Base-by-base conservation (phyloP, 352 stramenopile genomes). In the Globisporangium parvum region DNA sequence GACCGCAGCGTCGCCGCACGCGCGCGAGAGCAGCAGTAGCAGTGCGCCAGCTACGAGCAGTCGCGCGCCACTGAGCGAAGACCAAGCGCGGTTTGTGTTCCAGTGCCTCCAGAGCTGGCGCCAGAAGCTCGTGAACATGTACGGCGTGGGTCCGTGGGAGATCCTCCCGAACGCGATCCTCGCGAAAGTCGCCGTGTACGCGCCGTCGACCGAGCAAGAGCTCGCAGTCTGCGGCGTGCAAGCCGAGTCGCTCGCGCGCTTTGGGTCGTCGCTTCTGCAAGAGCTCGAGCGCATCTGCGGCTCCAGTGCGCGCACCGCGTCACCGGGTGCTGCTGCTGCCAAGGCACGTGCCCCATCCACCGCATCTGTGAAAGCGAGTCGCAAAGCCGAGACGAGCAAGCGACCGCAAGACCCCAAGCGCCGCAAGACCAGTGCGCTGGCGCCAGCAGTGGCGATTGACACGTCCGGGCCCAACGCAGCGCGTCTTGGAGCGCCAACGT, bases 101-200 rank as follows among this genome's bases (percentile, higher is more conserved):
- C 76, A 80, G 47, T 82, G 80, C 53, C 59, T 92, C 41, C 82
- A 92, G 65, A 80, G 64, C 23, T 92, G 82, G 82, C 76, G 82
- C 10, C 79, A 89, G 58, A 87, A 87, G 63, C 71, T 89, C 6
- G 82, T 92, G 20, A 80, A 84, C 59, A 78, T 84, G 60, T 85
- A 87, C 41, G 74, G 76, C 47, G 65, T 85, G 10, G 69, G 70
- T 11, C 82, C 82, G 12, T 89, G 73, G 74, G 82, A 90, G 21
- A 88, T 92, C 41, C 23, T 90, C 48, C 70, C 82, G 48, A 92
- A 88, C 60, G 62, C 80, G 45, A 76, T 79, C 35, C 59, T 92
- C 20, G 82, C 80, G n/a, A 85, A 86, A 53, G 71, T 93, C 24
- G 76, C 82, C 5, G 67, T 88, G 12, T 79, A 77, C 52, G 65